Evolutionary conservation across 495 filamentous ascomycete genomes (phyloP), one percentile per base, ranked within the genome.

Genomic region (Penicillium ochrochloron): DNA sequence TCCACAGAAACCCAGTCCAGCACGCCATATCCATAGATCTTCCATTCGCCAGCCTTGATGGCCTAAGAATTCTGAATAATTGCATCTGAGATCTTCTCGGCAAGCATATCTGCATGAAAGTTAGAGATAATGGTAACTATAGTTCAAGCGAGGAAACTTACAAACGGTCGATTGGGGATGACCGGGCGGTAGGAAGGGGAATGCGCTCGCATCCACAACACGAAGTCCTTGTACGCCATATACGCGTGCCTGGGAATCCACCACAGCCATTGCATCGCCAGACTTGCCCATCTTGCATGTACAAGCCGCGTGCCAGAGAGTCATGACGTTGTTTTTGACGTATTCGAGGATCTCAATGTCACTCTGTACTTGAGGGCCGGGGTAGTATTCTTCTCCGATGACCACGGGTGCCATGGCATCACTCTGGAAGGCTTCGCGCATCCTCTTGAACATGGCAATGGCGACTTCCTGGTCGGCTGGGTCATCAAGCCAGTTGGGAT

Each of bases 141-240:
- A 12, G 21, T 14, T 7, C 7, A 21, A 29, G 14, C 23, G 46
- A 17, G 14, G 5, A 46, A 64, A 68, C 70, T 71, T 55, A 75
- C 76, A 86, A 62, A 86, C 76, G 12, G 77, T 80, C 4, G 78
- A 66, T 61, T 77, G 70, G 11, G 84, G 85, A 68, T 86, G 83
- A 1, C 84, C 84, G 8, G 85, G 83, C 1, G 80, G 77, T 6
- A 84, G 59, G 12, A 88, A 77, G 0, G 86, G 81, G 62, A 88
- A 85, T 6, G 80, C 71, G 29, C 75, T 78, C 0, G 82, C 83
- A 78, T 90, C 87, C 3, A 89, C 85, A 15, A 89, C 82, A 19
- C 86, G 76, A 54, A 90, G 56, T 1, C 75, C 71, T 1, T 75
- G 59, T 0, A 87, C 83, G 0, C 86, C 86, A 60, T 74, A 73